Percentiles rank a stretch among this genome's conserved stretches.
These are phyloP conservation scores for Panicum virgatum DNA, from an alignment of 202 grass and related monocot genomes.

Conservation along the genomic window DNA sequence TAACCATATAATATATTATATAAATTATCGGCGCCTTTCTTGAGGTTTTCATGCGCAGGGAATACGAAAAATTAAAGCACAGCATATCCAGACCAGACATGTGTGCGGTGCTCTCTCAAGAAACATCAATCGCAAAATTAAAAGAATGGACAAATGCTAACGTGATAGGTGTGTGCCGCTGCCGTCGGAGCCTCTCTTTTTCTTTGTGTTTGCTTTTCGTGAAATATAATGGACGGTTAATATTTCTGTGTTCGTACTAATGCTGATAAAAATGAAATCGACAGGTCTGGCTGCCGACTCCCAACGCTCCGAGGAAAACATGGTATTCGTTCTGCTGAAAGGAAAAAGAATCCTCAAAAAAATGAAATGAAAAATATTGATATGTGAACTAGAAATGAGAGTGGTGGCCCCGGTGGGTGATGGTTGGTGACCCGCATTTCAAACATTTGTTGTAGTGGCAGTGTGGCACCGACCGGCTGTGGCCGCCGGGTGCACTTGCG, in stretches of 20 bases:
- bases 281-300: not conserved
- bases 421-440: not conserved
- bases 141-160: not conserved
- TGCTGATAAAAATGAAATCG: not conserved
- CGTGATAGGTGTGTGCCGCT: not conserved
- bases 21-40: not conserved
- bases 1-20: not conserved
- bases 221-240: not conserved
- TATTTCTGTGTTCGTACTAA: not conserved
- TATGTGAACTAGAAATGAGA: not conserved
- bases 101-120: not conserved
- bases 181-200: not conserved
- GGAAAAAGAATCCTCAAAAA: too few relatives aligned
- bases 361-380: not conserved
- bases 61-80: not conserved
- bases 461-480: not conserved
- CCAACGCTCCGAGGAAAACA: not conserved
- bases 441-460: not conserved
- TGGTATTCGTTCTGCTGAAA: not conserved
- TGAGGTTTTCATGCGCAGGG: not conserved
- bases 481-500: not conserved
- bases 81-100: not conserved
- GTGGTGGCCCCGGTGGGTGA: not conserved
- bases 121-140: not conserved
- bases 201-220: not conserved